Base-by-base conservation (phyloP, 805 yeast genomes). In the Candida sonorensis region DNA sequence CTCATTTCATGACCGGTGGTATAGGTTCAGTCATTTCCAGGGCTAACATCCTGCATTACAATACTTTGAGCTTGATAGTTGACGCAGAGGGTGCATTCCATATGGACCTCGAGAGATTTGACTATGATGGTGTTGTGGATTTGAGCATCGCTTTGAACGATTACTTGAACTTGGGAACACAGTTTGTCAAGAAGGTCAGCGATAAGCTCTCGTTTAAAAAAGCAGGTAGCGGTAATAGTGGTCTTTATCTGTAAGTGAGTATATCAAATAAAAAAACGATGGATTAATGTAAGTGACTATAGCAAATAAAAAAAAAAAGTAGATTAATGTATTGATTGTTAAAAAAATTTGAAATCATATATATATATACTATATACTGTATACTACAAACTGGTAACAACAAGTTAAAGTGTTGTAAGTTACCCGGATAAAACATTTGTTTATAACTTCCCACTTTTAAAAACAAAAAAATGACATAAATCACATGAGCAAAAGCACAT, bases 31-130 rank as follows among this genome's bases (percentile, higher is more conserved):
- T 69, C 7, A 37, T 55, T 1, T 53, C 74, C 2, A 57, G 50
- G 16, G 35, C 53, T 4, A 45, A 37, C 13, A 33, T 37, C 5
- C 26, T 20, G 4, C 26, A 37, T 10, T 33, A 35, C 3, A 34
- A 34, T 4, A 32, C 29, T n/a, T 27, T 46, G 19, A 38, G 35
- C n/a, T 28, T 55, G 1, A 34, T 41, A 6, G 40, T 67, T 30
- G 62, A 67, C 37, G 60, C 74, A 3, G 75, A 70, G 45, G 77
- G 77, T 11, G 71, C 67, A 20, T 50, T 51, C 42, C 36, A 40
- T 23, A 54, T 66, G 3, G 75, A 72, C 10, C 57, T 50, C 34
- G 75, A 70, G 35, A 66, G 58, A 41, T 50, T 60, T 25, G 64
- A 61, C 38, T 42, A 48, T 8, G 72, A 68, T 38, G 48, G 67